Evolutionary conservation across 2,329 filamentous ascomycete genomes (phyloP).

Genomic region (Aureobasidium lini): DNA sequence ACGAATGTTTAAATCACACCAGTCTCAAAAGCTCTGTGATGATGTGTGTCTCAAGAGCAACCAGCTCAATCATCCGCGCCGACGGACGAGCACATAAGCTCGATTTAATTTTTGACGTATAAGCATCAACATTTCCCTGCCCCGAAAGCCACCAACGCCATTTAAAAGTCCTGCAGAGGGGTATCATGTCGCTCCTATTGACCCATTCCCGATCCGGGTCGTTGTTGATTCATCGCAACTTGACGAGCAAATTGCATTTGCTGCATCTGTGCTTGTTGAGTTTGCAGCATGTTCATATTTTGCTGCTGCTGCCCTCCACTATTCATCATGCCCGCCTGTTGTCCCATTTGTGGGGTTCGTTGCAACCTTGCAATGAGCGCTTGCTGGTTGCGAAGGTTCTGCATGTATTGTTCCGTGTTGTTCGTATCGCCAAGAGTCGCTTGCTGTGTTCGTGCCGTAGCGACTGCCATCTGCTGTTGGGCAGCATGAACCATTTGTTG

Average conservation of each 20-base stretch:
- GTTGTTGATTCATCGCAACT: constrained; percentile 12
- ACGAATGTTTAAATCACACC: not conserved
- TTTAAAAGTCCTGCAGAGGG: not conserved
- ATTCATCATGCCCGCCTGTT: constrained; percentile 17
- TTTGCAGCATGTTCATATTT: constrained; percentile 19
- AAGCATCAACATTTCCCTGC: not conserved
- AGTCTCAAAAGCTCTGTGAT: not conserved
- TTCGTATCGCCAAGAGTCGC: constrained; percentile 19
- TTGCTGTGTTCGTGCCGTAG: constrained; percentile 12
- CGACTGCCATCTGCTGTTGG: constrained; percentile 14
- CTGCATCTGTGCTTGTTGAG: constrained; percentile 17
- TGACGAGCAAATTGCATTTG: constrained; percentile 14
- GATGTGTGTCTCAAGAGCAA: not conserved
- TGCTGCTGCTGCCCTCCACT: constrained; percentile 13
- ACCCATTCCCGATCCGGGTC: constrained; percentile 11
- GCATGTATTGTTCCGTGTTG: constrained; percentile 30
- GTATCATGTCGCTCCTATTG: constrained; percentile 3
- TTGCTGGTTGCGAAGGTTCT: constrained; percentile 25
- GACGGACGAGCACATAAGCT: not conserved
- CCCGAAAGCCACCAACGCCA: not conserved
- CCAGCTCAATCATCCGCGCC: not conserved
- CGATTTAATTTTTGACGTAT: not conserved
- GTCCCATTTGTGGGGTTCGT: constrained; percentile 15
- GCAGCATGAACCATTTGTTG: constrained; percentile 20
- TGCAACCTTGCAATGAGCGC: constrained; percentile 20